A percentile compares a stretch with the other conserved stretches of the same genome.
Conservation (phyloP, 495 filamentous ascomycete genomes). For the Annulohypoxylon maeteangense region DNA sequence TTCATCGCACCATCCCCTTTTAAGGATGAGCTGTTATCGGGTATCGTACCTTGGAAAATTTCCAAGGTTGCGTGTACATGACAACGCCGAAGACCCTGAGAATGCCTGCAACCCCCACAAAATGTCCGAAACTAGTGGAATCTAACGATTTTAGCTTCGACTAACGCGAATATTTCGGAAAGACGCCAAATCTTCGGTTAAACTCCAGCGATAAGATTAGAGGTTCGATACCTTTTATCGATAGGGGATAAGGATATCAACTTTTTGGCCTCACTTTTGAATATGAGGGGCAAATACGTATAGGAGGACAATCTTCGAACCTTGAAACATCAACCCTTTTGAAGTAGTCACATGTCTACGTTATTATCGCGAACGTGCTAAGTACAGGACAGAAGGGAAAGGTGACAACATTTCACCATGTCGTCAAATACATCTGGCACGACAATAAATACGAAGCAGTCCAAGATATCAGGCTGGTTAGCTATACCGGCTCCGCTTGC, state of each 20-base stretch:
- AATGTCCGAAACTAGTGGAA: constrained; percentile 31
- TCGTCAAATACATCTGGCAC: constrained; percentile 24
- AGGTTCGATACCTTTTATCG: constrained; percentile 21
- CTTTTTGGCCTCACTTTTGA: constrained; percentile 15
- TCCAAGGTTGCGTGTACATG: not conserved
- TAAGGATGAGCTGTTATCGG: not conserved
- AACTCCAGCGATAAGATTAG: not conserved
- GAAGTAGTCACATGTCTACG: too few species aligned
- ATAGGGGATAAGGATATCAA: constrained; percentile 18
- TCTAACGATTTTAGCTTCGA: constrained; percentile 14
- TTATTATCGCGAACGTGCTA: too few species aligned
- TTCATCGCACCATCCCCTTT: constrained; percentile 14
- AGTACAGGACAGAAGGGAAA: not conserved
- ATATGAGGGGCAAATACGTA: constrained; percentile 1
- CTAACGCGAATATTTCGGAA: constrained; percentile 39
- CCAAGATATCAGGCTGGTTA: constrained; percentile 54
- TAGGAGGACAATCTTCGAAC: not conserved
- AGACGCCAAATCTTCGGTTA: constrained; percentile 32
- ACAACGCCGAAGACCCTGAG: constrained; percentile 28
- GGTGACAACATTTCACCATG: constrained; percentile 21
- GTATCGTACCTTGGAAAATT: constrained; percentile 26
- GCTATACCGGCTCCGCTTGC: constrained; percentile 80
- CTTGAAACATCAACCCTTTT: not conserved
- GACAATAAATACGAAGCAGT: constrained; percentile 24
- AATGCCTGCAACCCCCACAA: constrained; percentile 17